Conservation (phyloP, 257 asterid species). For the Penstemon barbatus region DNA sequence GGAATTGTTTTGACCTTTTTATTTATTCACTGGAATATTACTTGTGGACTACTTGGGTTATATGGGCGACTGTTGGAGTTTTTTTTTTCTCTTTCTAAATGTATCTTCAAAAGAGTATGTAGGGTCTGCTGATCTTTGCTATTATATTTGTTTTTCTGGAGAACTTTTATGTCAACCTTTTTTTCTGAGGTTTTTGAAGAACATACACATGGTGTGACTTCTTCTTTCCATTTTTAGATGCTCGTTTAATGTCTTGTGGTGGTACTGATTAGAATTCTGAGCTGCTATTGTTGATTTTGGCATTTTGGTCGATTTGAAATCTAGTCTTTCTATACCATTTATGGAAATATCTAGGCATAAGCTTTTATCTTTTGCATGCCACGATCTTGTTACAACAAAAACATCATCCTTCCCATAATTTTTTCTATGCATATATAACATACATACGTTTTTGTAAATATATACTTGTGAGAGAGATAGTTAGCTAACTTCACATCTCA, state of each 20-base stretch:
- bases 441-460: too few relatives aligned
- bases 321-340: background rate
- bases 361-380: background rate
- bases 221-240: conserved; percentile 16
- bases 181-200: background rate
- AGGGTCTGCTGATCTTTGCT: conserved; percentile 22
- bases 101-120: conserved; percentile 21
- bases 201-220: background rate
- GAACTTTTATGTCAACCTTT: background rate
- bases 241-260: conserved; percentile 8
- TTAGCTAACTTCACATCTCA: background rate
- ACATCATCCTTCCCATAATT: background rate
- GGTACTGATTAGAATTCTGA: background rate
- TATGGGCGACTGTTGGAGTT: conserved; percentile 11
- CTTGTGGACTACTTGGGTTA: conserved; percentile 21
- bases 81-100: conserved; percentile 9
- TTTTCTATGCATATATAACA: background rate
- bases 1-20: conserved; percentile 21
- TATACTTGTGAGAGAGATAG: background rate
- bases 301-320: background rate
- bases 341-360: background rate
- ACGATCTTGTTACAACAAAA: background rate
- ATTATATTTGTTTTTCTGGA: conserved; percentile 10
- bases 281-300: background rate
- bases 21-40: background rate